phyloP scores from a whole-genome alignment of 2,329 filamentous ascomycete species.

The Sphaerulina musiva region DNA sequence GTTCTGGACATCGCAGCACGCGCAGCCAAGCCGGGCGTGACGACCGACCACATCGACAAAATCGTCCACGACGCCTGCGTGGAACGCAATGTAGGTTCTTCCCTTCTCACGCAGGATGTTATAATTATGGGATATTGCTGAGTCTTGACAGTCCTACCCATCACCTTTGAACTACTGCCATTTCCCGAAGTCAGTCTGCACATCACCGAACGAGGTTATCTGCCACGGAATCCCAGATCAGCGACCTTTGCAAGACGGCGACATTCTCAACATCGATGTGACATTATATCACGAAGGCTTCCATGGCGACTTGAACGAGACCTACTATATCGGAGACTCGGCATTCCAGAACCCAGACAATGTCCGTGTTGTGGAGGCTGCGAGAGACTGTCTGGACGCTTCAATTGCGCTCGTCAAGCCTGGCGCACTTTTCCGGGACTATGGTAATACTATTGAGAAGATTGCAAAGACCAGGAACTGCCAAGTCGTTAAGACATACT shows the following conservation, averaged over 20 bases:
- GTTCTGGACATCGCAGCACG: conserved; percentile 86
- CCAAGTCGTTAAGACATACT: conserved; percentile 92
- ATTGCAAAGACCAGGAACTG: conserved; percentile 78
- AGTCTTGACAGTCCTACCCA: conserved; percentile 66
- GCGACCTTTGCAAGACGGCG: conserved; percentile 77
- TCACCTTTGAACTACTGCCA: conserved; percentile 91
- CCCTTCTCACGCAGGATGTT: not conserved
- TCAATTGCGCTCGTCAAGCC: conserved; percentile 90
- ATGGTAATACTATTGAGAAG: conserved; percentile 92
- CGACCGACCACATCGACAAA: conserved; percentile 91
- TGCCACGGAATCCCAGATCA: conserved; percentile 98
- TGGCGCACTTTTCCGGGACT: conserved; percentile 84
- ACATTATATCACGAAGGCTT: conserved; percentile 91
- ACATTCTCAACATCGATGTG: conserved; percentile 96
- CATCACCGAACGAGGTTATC: conserved; percentile 92
- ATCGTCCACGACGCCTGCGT: conserved; percentile 91
- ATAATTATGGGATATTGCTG: conserved; percentile 1
- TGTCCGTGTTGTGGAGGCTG: conserved; percentile 83
- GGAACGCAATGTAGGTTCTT: conserved; percentile 70
- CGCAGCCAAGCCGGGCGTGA: conserved; percentile 80
- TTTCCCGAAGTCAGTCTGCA: conserved; percentile 97
- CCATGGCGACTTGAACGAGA: conserved; percentile 96
- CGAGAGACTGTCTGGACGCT: conserved; percentile 82
- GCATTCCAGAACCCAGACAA: conserved; percentile 76
- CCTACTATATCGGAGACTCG: conserved; percentile 92